phyloP scores from a whole-genome alignment of 306 rosid genomes.

The Hippophae gyantsensis region DNA sequence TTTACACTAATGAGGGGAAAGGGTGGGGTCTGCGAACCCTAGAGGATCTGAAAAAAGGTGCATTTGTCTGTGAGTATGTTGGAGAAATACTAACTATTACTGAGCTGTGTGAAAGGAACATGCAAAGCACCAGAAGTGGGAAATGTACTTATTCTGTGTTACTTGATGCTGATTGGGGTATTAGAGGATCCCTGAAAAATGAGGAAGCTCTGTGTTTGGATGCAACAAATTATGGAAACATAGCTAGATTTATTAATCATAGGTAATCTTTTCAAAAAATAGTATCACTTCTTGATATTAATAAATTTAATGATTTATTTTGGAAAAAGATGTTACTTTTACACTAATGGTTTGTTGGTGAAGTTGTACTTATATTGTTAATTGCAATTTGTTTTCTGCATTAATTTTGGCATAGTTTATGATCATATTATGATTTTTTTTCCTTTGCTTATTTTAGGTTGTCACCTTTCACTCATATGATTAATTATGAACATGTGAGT shows the following conservation, averaged over 20 bases:
- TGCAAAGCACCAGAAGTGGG: conserved; percentile 38
- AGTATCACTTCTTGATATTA: background rate
- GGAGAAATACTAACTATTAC: conserved; percentile 70
- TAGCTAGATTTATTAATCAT: conserved; percentile 87
- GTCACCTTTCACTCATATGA: too few relatives aligned
- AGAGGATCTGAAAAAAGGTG: conserved; percentile 81
- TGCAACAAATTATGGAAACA: conserved; percentile 74
- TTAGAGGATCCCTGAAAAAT: conserved; percentile 32
- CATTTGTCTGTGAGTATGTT: conserved; percentile 79
- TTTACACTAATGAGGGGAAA: conserved; percentile 68
- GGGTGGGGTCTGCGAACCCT: conserved; percentile 94
- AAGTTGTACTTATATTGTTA: too few relatives aligned
- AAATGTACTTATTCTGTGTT: conserved; percentile 34
- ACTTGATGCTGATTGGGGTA: conserved; percentile 76
- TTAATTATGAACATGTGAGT: too few relatives aligned
- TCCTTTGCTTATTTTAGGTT: too few relatives aligned
- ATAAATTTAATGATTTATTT: too few relatives aligned
- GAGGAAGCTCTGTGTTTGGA: conserved; percentile 78
- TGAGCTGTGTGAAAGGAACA: conserved; percentile 55
- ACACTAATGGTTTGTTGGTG: too few relatives aligned
- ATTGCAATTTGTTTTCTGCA: too few relatives aligned
- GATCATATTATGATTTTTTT: too few relatives aligned
- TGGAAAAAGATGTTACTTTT: too few relatives aligned
- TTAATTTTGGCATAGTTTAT: too few relatives aligned
- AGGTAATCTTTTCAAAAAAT: conserved; percentile 34